phyloP scores from a whole-genome alignment of 108 stramenopile genomes.

The Skeletonema costatum region DNA sequence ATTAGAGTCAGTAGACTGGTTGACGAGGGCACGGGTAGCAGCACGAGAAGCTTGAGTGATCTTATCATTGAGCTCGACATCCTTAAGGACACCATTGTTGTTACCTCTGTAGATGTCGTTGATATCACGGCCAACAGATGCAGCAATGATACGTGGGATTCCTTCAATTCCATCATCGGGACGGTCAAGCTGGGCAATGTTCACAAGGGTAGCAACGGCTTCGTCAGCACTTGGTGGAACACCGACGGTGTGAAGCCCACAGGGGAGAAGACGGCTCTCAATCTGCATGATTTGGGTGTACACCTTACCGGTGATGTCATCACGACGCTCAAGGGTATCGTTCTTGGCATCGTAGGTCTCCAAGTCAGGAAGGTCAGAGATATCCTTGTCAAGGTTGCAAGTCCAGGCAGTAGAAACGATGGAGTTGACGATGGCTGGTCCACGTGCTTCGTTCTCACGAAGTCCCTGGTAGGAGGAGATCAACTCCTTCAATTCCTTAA shows the following conservation, averaged over 20 bases:
- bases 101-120: constrained; percentile 94
- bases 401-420: constrained; percentile 93
- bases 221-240: constrained; percentile 95
- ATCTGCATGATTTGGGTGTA: constrained; percentile 97
- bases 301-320: constrained; percentile 86
- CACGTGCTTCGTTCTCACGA: constrained; percentile 93
- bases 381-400: constrained; percentile 96
- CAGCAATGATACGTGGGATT: constrained; percentile 92
- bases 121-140: constrained; percentile 91
- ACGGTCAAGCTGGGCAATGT: constrained; percentile 95
- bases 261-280: constrained; percentile 95
- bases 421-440: constrained; percentile 95
- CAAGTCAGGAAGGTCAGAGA: constrained; percentile 81
- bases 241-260: constrained; percentile 96
- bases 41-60: constrained; percentile 87
- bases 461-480: constrained; percentile 95
- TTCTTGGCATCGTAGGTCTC: constrained; percentile 82
- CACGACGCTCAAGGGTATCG: constrained; percentile 84
- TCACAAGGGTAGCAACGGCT: constrained; percentile 94
- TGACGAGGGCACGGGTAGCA: constrained; percentile 89
- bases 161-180: constrained; percentile 92
- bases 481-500: constrained; percentile 96
- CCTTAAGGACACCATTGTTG: constrained; percentile 87
- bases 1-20: constrained; percentile 87
- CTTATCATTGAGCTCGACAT: constrained; percentile 86